A percentile compares a stretch with the other conserved stretches of the same genome.
phyloP scores from a whole-genome alignment of 2,329 filamentous ascomycete species.

The Diatrype stigma region DNA sequence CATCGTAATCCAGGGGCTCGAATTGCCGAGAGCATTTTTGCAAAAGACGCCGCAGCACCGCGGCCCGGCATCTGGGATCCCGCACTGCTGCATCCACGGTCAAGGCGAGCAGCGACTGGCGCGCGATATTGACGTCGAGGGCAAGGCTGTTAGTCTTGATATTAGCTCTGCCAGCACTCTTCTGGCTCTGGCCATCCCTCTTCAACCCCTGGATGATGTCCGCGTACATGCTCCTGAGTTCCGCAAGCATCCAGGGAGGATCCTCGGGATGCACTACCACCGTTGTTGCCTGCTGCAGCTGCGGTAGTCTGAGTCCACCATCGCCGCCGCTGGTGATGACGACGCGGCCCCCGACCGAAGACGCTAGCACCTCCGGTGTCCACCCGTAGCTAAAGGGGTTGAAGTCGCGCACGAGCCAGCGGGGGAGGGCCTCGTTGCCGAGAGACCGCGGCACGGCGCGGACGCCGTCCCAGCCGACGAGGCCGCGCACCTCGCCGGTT shows the following conservation, averaged over 20 bases:
- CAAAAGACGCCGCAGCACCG: constrained; percentile 15
- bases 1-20: constrained; percentile 16
- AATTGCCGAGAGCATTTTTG: constrained; percentile 18
- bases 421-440: constrained; percentile 20
- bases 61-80: constrained; percentile 18
- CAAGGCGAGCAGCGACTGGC: constrained; percentile 19
- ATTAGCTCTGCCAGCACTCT: too few species aligned
- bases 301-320: too few species aligned
- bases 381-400: constrained; percentile 20
- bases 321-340: background rate
- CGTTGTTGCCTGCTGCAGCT: too few species aligned
- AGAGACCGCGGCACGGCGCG: constrained; percentile 15
- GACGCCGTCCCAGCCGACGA: constrained; percentile 23
- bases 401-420: constrained; percentile 22
- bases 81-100: constrained; percentile 17
- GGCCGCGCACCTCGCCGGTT: constrained; percentile 15
- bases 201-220: constrained; percentile 11
- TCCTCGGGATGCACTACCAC: too few species aligned
- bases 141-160: background rate
- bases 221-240: constrained; percentile 17
- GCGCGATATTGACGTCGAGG: constrained; percentile 14
- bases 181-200: too few species aligned
- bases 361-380: constrained; percentile 11
- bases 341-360: constrained; percentile 2
- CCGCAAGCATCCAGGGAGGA: constrained; percentile 18